Percentiles rank a stretch among this genome's conserved stretches.
phyloP scores from a whole-genome alignment of 768 basidiomycete species.

The Rhodocollybia butyracea region DNA sequence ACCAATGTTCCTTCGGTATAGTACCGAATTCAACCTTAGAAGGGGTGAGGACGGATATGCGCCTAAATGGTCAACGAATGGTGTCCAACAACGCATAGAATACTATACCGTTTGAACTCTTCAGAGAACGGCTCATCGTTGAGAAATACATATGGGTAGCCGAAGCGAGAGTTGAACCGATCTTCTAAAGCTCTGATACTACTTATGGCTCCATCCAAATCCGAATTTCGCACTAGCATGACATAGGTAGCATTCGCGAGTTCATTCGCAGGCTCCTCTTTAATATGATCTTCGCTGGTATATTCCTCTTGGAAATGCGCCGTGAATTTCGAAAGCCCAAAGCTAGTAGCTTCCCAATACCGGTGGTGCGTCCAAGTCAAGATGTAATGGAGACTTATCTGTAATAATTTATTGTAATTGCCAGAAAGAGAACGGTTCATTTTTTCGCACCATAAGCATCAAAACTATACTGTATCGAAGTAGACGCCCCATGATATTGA shows the following conservation, averaged over 20 bases:
- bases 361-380: background rate
- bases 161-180: conserved; percentile 72
- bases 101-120: conserved; percentile 60
- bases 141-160: conserved; percentile 84
- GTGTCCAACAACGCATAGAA: background rate
- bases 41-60: conserved; percentile 24
- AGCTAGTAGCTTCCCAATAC: background rate
- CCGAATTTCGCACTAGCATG: conserved; percentile 64
- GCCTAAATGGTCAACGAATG: conserved; percentile 16
- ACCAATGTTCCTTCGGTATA: conserved; percentile 69
- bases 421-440: background rate
- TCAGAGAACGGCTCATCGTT: conserved; percentile 80
- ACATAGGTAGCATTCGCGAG: conserved; percentile 41
- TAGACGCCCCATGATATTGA: background rate
- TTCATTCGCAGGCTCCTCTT: background rate
- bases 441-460: background rate
- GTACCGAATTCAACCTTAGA: conserved; percentile 46
- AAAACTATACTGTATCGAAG: background rate
- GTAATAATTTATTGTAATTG: background rate
- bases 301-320: background rate
- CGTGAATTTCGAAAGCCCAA: background rate
- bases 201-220: conserved; percentile 56
- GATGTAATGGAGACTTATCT: background rate
- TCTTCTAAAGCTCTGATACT: conserved; percentile 79
- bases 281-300: background rate